Conservation (phyloP, 495 filamentous ascomycete genomes). For the Corynascus novoguineensis region DNA sequence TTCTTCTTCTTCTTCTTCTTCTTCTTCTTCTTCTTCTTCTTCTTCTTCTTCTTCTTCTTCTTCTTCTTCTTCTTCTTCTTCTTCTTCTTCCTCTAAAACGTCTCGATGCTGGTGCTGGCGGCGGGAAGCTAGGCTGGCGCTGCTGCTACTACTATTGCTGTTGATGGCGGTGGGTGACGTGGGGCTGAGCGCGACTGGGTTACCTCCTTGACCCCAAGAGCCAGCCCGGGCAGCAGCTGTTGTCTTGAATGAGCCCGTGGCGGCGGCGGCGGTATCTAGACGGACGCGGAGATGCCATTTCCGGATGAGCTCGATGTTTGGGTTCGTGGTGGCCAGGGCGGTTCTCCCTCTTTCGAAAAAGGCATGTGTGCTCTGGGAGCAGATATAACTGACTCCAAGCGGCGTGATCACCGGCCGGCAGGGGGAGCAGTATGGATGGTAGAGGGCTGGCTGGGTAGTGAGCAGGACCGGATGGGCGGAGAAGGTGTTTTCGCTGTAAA, state of each 20-base stretch:
- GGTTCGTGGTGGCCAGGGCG: background rate
- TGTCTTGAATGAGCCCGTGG: background rate
- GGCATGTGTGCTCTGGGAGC: background rate
- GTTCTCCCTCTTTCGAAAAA: background rate
- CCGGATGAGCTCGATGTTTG: conserved; percentile 30
- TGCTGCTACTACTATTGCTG: background rate
- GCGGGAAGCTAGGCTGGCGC: background rate
- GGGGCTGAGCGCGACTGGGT: no score
- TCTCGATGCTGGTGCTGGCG: background rate
- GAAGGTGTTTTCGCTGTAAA: conserved; percentile 50
- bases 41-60: no score
- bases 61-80: no score
- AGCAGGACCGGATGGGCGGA: conserved; percentile 46
- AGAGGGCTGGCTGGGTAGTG: conserved; percentile 39
- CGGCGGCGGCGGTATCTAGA: conserved; percentile 25
- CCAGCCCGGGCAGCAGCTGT: no score
- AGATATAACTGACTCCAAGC: background rate
- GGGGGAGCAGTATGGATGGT: conserved; percentile 27
- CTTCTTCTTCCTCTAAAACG: no score
- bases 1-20: no score
- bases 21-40: no score
- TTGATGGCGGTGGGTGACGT: background rate
- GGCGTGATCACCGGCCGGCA: conserved; percentile 1
- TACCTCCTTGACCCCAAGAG: no score
- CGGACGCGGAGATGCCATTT: conserved; percentile 44